These are phyloP conservation scores for Brassica juncea DNA, from an alignment of 345 rosid species.

Conservation along the genomic window DNA sequence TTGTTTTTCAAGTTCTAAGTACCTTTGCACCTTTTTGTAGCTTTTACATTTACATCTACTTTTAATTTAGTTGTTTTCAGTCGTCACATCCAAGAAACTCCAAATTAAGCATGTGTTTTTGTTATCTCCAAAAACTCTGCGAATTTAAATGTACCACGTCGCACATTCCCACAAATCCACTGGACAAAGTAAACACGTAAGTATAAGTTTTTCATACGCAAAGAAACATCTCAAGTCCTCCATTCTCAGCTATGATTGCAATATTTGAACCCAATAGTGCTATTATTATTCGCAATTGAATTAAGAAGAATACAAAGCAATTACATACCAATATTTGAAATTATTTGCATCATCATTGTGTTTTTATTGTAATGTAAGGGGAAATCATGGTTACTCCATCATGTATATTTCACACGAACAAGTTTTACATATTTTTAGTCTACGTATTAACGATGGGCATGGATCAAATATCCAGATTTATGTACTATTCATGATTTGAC, in stretches of 20 bases:
- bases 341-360: slow-evolving; percentile 17
- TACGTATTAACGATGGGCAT: too few species aligned
- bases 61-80: neutral
- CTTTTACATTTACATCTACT: neutral
- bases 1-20: slow-evolving; percentile 26
- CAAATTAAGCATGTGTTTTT: slow-evolving; percentile 10
- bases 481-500: too few species aligned
- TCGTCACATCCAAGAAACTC: slow-evolving; percentile 15
- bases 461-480: too few species aligned
- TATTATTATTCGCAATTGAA: neutral
- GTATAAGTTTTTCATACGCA: slow-evolving; percentile 41
- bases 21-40: slow-evolving; percentile 14
- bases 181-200: slow-evolving; percentile 33
- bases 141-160: slow-evolving; percentile 14
- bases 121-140: slow-evolving; percentile 12
- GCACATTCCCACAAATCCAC: slow-evolving; percentile 4
- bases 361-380: neutral
- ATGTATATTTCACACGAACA: neutral
- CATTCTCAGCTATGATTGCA: slow-evolving; percentile 34
- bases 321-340: neutral
- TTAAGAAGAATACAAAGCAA: neutral
- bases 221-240: slow-evolving; percentile 21
- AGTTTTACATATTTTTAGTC: neutral
- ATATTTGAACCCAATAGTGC: slow-evolving; percentile 16
- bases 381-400: slow-evolving; percentile 5